A percentile compares a stretch with the other conserved stretches of the same genome.
These are phyloP conservation scores for Dactylis glomerata DNA, from an alignment of 176 grass and related monocot species.

Conservation along the genomic window DNA sequence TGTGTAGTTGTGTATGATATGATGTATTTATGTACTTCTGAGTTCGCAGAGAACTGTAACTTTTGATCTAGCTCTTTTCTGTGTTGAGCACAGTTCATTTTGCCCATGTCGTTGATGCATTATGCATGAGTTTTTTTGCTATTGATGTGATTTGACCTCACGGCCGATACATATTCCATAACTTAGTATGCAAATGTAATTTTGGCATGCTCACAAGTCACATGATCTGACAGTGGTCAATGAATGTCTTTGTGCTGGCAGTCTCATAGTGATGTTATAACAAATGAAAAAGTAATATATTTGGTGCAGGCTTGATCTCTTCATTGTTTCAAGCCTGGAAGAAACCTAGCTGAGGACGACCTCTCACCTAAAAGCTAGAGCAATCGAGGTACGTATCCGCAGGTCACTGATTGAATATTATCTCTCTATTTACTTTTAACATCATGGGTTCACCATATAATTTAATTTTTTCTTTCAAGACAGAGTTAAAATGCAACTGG, in stretches of 20 bases:
- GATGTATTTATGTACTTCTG: background rate
- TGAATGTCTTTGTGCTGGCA: constrained; percentile 5
- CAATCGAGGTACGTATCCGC: background rate
- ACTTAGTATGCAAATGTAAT: background rate
- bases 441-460: background rate
- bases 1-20: background rate
- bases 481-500: background rate
- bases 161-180: background rate
- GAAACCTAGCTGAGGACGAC: constrained; percentile 46
- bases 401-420: background rate
- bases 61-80: background rate
- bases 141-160: background rate
- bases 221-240: constrained; percentile 12
- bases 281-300: constrained; percentile 10
- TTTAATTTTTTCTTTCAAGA: background rate
- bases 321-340: constrained; percentile 33
- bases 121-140: background rate
- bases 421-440: background rate
- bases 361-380: constrained; percentile 38
- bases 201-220: background rate
- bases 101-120: background rate
- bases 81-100: background rate
- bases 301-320: constrained; percentile 25
- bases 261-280: background rate
- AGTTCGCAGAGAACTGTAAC: background rate